Conservation (phyloP, 1,284 basidiomycete genomes). For the Pascua guehoae region DNA sequence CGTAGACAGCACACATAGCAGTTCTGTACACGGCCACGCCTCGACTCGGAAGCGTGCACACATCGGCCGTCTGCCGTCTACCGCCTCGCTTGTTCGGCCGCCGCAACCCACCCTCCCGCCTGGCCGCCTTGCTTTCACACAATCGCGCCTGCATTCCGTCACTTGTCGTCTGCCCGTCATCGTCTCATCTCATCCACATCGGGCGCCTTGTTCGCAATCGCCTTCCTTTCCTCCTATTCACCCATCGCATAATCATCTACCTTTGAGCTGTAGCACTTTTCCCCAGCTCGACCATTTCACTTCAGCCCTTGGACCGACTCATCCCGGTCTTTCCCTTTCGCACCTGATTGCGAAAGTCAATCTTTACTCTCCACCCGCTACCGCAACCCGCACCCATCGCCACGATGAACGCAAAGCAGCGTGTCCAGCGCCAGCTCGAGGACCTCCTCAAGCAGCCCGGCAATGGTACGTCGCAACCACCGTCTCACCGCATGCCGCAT, state of each 20-base stretch:
- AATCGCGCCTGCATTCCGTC: neutral
- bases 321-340: too few species aligned
- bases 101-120: too few species aligned
- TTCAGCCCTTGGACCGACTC: too few species aligned
- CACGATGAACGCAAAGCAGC: conserved; percentile 29
- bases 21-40: too few species aligned
- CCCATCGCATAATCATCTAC: neutral
- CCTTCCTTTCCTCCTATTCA: too few species aligned
- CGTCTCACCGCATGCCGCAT: neutral
- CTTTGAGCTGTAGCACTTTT: neutral
- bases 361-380: neutral
- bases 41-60: too few species aligned
- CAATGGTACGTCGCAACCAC: conserved; percentile 36
- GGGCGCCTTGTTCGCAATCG: too few species aligned
- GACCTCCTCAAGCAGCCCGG: conserved; percentile 42
- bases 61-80: too few species aligned
- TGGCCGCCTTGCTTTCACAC: too few species aligned
- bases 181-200: neutral
- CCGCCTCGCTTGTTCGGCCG: too few species aligned
- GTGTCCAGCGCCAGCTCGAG: conserved; percentile 45
- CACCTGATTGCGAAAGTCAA: too few species aligned
- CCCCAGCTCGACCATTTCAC: neutral
- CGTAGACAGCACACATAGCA: too few species aligned
- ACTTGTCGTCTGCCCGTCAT: neutral
- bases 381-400: neutral